phyloP scores from a whole-genome alignment of 805 yeast genomes.

The Diddensiella caesifluorescens region DNA sequence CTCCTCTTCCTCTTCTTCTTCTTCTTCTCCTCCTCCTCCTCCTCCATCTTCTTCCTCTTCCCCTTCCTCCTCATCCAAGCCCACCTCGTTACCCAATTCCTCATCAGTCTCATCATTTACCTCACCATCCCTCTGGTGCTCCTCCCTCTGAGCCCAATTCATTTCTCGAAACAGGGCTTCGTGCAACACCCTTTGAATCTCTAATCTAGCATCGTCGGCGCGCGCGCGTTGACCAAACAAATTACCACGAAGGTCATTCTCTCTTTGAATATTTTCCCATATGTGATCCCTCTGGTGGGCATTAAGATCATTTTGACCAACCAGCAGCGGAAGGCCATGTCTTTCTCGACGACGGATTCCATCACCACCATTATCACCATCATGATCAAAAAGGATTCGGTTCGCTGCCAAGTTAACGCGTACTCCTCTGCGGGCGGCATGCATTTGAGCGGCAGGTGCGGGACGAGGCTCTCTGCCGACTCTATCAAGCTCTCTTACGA shows the following conservation, averaged over 20 bases:
- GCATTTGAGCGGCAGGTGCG: no score
- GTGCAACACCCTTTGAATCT: no score
- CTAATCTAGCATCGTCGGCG: conserved; percentile 2
- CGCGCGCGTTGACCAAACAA: not conserved
- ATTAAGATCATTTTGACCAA: conserved; percentile 4
- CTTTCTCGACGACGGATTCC: no score
- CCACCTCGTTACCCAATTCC: conserved; percentile 7
- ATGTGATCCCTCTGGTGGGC: not conserved
- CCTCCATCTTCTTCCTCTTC: conserved; percentile 16
- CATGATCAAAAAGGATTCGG: no score
- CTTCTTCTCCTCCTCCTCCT: conserved; percentile 1
- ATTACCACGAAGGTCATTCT: not conserved
- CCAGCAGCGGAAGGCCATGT: no score
- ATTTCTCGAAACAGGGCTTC: no score
- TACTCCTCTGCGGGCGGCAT: no score
- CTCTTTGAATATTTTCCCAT: not conserved
- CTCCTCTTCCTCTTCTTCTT: conserved; percentile 3
- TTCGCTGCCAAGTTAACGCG: no score
- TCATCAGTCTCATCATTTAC: conserved; percentile 9
- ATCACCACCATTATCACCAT: no score
- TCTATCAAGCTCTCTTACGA: conserved; percentile 17
- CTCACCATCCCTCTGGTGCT: not conserved
- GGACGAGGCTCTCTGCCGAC: not conserved
- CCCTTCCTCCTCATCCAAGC: conserved; percentile 13
- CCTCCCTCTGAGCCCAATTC: no score